phyloP scores from a whole-genome alignment of 768 basidiomycete species.

The Baorangia bicolor region DNA sequence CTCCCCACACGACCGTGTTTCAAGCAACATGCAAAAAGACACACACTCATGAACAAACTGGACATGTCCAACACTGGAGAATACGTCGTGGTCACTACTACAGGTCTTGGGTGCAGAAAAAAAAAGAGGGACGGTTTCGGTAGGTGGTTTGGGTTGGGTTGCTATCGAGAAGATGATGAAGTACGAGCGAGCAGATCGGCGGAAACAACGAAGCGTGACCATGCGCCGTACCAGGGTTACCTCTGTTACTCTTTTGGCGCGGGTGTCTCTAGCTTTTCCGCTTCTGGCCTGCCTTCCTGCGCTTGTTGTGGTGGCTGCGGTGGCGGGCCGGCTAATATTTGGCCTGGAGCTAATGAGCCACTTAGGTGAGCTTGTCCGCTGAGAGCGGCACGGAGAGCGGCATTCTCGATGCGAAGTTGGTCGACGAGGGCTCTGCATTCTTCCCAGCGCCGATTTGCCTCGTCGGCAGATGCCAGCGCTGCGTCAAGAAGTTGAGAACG shows the following conservation, averaged over 20 bases:
- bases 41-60: not conserved
- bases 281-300: slow-evolving; percentile 27
- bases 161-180: slow-evolving; percentile 6
- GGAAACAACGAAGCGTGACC: not conserved
- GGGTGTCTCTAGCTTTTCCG: slow-evolving; percentile 28
- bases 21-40: not conserved
- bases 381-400: slow-evolving; percentile 71
- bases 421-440: slow-evolving; percentile 90
- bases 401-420: slow-evolving; percentile 81
- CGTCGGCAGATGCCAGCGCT: slow-evolving; percentile 82
- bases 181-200: slow-evolving; percentile 1
- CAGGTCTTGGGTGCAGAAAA: slow-evolving; percentile 4
- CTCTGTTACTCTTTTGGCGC: slow-evolving; percentile 23
- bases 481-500: slow-evolving; percentile 84
- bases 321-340: slow-evolving; percentile 23
- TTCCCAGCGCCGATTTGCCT: slow-evolving; percentile 87
- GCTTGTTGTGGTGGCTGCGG: slow-evolving; percentile 19
- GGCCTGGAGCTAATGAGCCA: slow-evolving; percentile 31
- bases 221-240: not conserved
- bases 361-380: slow-evolving; percentile 38
- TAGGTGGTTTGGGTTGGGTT: slow-evolving; percentile 9
- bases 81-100: slow-evolving; percentile 13
- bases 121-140: slow-evolving; percentile 4
- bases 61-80: not conserved
- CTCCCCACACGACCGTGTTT: not conserved